A percentile compares a stretch with the other conserved stretches of the same genome.
These are phyloP conservation scores for Candida freyschussii DNA, from an alignment of 1,139 yeast species.

Conservation along the genomic window DNA sequence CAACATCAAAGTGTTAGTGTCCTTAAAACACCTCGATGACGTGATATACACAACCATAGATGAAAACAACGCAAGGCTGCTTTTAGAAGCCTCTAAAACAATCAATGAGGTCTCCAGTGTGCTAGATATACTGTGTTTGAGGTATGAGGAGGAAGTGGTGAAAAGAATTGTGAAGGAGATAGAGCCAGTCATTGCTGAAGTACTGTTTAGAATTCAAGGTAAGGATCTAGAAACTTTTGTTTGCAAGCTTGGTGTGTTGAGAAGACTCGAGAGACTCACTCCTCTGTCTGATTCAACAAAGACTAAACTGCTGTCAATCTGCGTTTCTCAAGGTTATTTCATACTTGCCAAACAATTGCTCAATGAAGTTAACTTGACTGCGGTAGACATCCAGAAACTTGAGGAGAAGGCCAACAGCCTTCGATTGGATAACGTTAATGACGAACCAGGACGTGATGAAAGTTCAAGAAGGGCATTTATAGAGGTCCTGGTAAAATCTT, in stretches of 20 bases:
- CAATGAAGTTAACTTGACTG: not conserved
- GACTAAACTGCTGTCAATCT: constrained; percentile 2
- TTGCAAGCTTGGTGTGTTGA: constrained; percentile 5
- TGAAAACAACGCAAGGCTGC: not conserved
- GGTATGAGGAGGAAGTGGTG: constrained; percentile 1
- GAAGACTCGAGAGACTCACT: constrained; percentile 3
- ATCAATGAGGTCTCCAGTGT: constrained; percentile 9
- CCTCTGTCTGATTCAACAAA: constrained; percentile 3
- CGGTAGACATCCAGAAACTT: not conserved
- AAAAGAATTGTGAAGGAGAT: constrained; percentile 1
- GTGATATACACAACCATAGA: constrained; percentile 9
- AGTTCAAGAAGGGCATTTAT: constrained; percentile 5
- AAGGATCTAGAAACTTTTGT: not conserved
- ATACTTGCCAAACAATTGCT: constrained; percentile 8
- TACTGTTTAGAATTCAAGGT: not conserved
- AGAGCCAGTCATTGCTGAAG: constrained; percentile 2
- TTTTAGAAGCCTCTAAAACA: constrained; percentile 4
- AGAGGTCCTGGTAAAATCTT: constrained; percentile 1
- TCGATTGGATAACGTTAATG: not conserved
- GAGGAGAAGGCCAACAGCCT: not conserved
- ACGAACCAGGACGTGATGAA: constrained; percentile 5
- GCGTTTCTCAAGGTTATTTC: constrained; percentile 6
- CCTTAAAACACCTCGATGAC: constrained; percentile 9
- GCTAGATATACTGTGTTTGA: constrained; percentile 10
- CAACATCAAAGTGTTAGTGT: not conserved